Percentiles rank a stretch among this genome's conserved stretches.
Evolutionary conservation across 1,284 basidiomycete genomes (phyloP).

Genomic region (Malassezia obtusa): DNA sequence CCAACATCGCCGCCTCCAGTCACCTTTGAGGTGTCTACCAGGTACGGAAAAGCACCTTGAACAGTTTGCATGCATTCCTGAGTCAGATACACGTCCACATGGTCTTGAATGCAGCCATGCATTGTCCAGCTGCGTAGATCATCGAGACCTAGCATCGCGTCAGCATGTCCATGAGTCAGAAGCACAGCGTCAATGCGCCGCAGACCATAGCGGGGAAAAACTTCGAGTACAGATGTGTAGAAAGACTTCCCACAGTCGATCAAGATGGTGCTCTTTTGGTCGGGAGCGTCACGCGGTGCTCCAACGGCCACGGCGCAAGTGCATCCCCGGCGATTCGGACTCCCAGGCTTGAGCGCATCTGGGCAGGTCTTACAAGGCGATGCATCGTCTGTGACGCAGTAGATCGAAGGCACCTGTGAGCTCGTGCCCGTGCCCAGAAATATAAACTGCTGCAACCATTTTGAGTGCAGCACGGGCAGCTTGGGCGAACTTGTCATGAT

Average conservation of each 20-base stretch:
- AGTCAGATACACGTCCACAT: slow-evolving; percentile 40
- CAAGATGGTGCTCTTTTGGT: slow-evolving; percentile 24
- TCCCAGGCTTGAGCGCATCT: slow-evolving; percentile 29
- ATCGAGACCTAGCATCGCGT: slow-evolving; percentile 41
- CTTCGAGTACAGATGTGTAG: slow-evolving; percentile 26
- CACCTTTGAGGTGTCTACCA: slow-evolving; percentile 30
- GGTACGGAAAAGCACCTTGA: slow-evolving; percentile 35
- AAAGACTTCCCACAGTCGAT: slow-evolving; percentile 46
- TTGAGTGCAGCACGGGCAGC: slow-evolving; percentile 15
- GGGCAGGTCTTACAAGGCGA: slow-evolving; percentile 27
- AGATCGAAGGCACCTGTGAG: slow-evolving; percentile 36
- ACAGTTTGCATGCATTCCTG: slow-evolving; percentile 31
- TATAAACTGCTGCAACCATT: slow-evolving; percentile 31
- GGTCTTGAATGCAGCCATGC: slow-evolving; percentile 27
- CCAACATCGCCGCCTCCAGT: slow-evolving; percentile 42
- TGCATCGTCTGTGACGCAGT: slow-evolving; percentile 22
- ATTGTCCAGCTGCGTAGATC: slow-evolving; percentile 43
- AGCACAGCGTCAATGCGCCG: slow-evolving; percentile 34
- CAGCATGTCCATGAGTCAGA: slow-evolving; percentile 42
- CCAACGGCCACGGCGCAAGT: slow-evolving; percentile 27
- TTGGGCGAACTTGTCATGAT: background rate
- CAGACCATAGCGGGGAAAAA: slow-evolving; percentile 25
- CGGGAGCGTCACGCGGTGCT: slow-evolving; percentile 8
- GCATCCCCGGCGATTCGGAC: slow-evolving; percentile 36
- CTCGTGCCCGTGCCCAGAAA: slow-evolving; percentile 44